A percentile compares a stretch with the other conserved stretches of the same genome.
phyloP scores from a whole-genome alignment of 345 rosid species.

The Gossypium herbaceum region DNA sequence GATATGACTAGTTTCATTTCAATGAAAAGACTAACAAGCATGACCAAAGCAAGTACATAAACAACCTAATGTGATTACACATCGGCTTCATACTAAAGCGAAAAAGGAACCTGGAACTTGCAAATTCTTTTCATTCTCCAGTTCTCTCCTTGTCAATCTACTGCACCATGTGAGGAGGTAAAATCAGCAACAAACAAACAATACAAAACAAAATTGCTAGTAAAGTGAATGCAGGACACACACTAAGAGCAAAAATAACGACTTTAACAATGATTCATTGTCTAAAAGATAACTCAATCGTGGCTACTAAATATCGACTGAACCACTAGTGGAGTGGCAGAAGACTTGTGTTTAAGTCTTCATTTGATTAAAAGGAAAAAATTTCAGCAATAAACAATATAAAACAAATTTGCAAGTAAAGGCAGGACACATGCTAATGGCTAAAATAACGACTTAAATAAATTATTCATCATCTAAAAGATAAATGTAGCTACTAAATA shows the following conservation, averaged over 20 bases:
- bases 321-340: no score
- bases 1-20: background rate
- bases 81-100: background rate
- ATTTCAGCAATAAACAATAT: background rate
- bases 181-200: background rate
- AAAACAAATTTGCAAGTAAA: background rate
- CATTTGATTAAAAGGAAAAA: background rate
- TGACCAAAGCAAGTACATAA: background rate
- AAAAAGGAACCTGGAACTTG: background rate
- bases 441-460: background rate
- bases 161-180: background rate
- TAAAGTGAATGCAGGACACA: conserved; percentile 2
- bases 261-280: background rate
- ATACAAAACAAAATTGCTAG: background rate
- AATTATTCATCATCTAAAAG: background rate
- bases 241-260: background rate
- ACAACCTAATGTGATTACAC: background rate
- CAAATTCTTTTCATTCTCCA: background rate
- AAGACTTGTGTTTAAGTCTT: no score
- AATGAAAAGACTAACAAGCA: background rate
- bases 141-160: background rate
- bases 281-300: background rate
- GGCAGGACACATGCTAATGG: background rate
- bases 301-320: no score
- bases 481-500: background rate